Evolutionary conservation across 306 rosid species (phyloP).

Genomic region (Echinosophora koreensis): DNA sequence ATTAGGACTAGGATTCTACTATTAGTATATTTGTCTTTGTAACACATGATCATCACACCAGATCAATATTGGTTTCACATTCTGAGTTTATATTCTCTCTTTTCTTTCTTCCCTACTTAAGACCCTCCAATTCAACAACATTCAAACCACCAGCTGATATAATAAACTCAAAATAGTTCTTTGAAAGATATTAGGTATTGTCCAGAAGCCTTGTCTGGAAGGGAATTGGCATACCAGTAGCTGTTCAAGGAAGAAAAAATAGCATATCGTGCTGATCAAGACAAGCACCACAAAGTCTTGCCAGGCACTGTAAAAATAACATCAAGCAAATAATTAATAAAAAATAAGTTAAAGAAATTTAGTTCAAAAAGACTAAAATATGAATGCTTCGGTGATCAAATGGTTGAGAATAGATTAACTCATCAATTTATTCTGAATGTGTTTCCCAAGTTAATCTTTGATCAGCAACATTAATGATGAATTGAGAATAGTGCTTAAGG

Average conservation of each 20-base stretch:
- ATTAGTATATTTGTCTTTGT: too few species aligned
- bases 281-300: conserved; percentile 96
- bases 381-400: conserved; percentile 24
- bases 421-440: conserved; percentile 15
- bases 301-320: conserved; percentile 77
- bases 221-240: conserved; percentile 80
- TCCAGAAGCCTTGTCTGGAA: conserved; percentile 33
- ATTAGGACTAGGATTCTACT: too few species aligned
- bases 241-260: conserved; percentile 98
- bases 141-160: conserved; percentile 29
- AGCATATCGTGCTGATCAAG: conserved; percentile 93
- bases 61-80: too few species aligned
- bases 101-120: too few species aligned
- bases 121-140: background rate
- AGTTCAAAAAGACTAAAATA: conserved; percentile 15
- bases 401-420: conserved; percentile 35
- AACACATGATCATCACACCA: too few species aligned
- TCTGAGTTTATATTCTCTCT: too few species aligned
- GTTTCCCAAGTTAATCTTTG: conserved; percentile 20
- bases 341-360: conserved; percentile 17
- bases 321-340: conserved; percentile 30
- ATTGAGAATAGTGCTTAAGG: conserved; percentile 6
- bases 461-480: conserved; percentile 21
- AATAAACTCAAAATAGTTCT: conserved; percentile 16
- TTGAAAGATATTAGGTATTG: conserved; percentile 33